Evolutionary conservation across 148 eudicot genomes (phyloP).

Genomic region (Dianthus caryophyllus): DNA sequence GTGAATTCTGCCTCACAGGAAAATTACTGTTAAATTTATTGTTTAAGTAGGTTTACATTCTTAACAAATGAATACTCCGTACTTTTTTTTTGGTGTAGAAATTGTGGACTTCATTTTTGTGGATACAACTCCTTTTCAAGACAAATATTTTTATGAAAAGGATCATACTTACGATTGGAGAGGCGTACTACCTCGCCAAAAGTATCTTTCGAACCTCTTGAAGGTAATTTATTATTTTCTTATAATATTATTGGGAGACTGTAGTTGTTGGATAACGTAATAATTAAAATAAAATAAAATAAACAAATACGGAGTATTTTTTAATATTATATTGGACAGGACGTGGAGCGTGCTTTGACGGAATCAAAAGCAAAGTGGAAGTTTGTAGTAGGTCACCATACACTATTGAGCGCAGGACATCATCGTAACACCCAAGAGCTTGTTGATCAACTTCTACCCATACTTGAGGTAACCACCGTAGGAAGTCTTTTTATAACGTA

Average conservation of each 20-base stretch:
- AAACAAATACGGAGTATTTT: too few relatives aligned
- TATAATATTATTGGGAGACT: too few relatives aligned
- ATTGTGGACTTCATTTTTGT: constrained; percentile 58
- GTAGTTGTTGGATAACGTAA: too few relatives aligned
- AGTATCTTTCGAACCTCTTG: constrained; percentile 38
- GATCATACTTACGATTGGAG: constrained; percentile 66
- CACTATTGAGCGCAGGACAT: constrained; percentile 71
- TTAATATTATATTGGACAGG: constrained; percentile 28
- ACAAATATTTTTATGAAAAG: constrained; percentile 40
- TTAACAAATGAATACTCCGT: too few relatives aligned
- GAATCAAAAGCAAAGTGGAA: constrained; percentile 79
- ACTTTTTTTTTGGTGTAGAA: constrained; percentile 28
- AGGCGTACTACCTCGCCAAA: constrained; percentile 39
- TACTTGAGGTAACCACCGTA: constrained; percentile 83
- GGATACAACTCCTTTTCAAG: constrained; percentile 65
- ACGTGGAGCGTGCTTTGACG: constrained; percentile 52
- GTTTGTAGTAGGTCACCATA: constrained; percentile 86
- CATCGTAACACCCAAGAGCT: constrained; percentile 79
- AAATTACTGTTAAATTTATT: too few relatives aligned
- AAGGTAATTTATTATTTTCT: constrained; percentile 27
- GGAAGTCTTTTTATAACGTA: too few relatives aligned
- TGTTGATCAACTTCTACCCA: constrained; percentile 59
- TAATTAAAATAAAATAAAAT: too few relatives aligned
- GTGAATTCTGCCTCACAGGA: too few relatives aligned
- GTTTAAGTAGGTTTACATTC: too few relatives aligned